Evolutionary conservation across 495 filamentous ascomycete species (phyloP).

Genomic region (Aspergillus carlsbadensis): DNA sequence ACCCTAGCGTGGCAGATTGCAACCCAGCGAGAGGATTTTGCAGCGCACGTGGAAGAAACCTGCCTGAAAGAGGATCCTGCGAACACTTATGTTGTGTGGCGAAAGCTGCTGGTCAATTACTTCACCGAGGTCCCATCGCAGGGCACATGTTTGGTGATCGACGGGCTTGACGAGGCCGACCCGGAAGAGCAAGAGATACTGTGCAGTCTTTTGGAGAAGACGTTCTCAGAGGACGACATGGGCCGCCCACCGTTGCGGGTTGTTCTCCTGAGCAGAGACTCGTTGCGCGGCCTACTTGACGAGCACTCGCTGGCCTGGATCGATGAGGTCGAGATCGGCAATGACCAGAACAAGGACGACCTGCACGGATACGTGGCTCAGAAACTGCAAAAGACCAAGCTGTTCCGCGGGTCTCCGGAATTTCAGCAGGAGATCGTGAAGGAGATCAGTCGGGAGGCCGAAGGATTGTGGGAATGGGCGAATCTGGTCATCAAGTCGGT

Average conservation of each 20-base stretch:
- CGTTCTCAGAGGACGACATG: neutral
- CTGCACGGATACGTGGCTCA: constrained; percentile 9
- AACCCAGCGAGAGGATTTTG: constrained; percentile 2
- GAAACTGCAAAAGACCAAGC: constrained; percentile 7
- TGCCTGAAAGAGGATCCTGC: neutral
- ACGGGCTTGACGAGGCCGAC: neutral
- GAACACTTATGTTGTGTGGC: neutral
- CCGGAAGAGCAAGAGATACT: neutral
- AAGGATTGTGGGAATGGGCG: constrained; percentile 24
- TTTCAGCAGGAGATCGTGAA: constrained; percentile 10
- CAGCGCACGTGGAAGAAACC: neutral
- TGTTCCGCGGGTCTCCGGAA: constrained; percentile 7
- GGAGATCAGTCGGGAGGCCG: constrained; percentile 7
- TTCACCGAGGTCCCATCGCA: neutral
- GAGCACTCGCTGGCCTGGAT: constrained; percentile 11
- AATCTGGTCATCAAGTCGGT: constrained; percentile 20
- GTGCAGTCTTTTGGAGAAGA: neutral
- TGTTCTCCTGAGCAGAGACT: constrained; percentile 19
- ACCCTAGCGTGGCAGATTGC: constrained; percentile 30
- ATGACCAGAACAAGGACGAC: constrained; percentile 14
- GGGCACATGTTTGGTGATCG: neutral
- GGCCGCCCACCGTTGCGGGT: constrained; percentile 2
- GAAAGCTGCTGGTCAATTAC: constrained; percentile 3
- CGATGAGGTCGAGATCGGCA: constrained; percentile 8
- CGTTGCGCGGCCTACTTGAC: constrained; percentile 8